Evolutionary conservation across 768 basidiomycete species (phyloP).

Genomic region (Suillus subalutaceus): DNA sequence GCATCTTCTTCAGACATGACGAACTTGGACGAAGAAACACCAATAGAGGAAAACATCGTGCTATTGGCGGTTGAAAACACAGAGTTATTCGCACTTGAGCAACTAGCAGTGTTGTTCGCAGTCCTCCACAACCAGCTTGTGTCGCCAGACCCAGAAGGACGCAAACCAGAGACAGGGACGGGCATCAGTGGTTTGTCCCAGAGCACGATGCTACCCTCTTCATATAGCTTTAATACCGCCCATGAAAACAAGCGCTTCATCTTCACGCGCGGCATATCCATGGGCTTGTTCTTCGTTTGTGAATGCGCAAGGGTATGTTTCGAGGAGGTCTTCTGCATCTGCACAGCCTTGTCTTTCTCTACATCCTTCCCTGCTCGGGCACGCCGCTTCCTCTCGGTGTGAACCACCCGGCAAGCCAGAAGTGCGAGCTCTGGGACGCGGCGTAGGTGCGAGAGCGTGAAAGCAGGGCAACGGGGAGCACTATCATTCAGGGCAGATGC

Average conservation of each 20-base stretch:
- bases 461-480: constrained; percentile 28
- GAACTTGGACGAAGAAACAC: constrained; percentile 32
- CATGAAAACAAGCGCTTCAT: constrained; percentile 71
- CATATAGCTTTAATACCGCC: constrained; percentile 63
- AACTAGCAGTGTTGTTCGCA: constrained; percentile 27
- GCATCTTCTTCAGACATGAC: constrained; percentile 33
- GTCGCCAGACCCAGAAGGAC: constrained; percentile 16
- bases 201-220: constrained; percentile 74
- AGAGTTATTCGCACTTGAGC: constrained; percentile 28
- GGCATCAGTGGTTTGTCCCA: constrained; percentile 64
- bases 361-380: constrained; percentile 50
- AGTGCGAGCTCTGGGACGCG: constrained; percentile 73
- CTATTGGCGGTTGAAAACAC: constrained; percentile 19
- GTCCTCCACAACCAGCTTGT: constrained; percentile 54
- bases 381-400: constrained; percentile 60
- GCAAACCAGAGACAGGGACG: constrained; percentile 7
- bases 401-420: constrained; percentile 66
- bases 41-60: constrained; percentile 31
- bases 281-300: constrained; percentile 5
- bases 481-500: neutral
- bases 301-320: neutral
- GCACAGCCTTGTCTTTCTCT: constrained; percentile 31
- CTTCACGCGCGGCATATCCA: constrained; percentile 40
- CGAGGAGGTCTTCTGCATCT: neutral
- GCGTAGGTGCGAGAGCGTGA: constrained; percentile 74